Base-by-base conservation (phyloP, 495 filamentous ascomycete genomes). In the Annulohypoxylon stygium region DNA sequence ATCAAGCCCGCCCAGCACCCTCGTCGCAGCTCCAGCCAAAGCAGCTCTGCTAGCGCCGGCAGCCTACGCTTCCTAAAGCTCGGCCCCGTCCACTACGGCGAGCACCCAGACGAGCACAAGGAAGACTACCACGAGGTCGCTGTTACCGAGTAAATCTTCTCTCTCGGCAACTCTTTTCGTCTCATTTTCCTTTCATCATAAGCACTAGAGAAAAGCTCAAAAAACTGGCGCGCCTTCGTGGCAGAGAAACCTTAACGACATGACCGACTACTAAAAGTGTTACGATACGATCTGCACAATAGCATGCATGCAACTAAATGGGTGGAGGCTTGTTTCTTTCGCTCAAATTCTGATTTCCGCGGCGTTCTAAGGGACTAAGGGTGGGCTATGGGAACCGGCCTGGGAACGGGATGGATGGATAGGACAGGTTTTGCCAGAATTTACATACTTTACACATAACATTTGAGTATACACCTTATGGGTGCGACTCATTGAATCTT, bases 41-140 rank as follows among this genome's bases (percentile, higher is more conserved):
- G 75, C 77, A 76, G 70, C 43, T 53, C 36, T 33, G 47, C 66
- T 53, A 63, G 20, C 55, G 20, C 20, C n/a, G 67, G 67, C 70
- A 80, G 79, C 58, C 65, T 76, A 26, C 82, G 83, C 61, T 83
- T 85, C 82, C 81, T 86, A 51, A 83, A 82, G 75, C 83, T 86
- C 57, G 81, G 81, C n/a, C 83, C 83, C 33, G 83, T 86, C 71
- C 82, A 84, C 79, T 86, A 77, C 72, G 83, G 83, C 65, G 83
- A 84, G 78, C 82, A 84, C 77, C 79, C 74, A 41, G 81, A 78
- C 61, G 81, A 79, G 60, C 70, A 78, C 81, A 82, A 82, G 76
- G 78, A 74, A 18, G 84, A 86, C 76, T 84, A 75, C 73, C 76
- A 80, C 71, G 83, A 84, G 75, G 80, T 82, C 34, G 80, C 78